phyloP scores from a whole-genome alignment of 441 rosid species.

The Adansonia grandidieri region DNA sequence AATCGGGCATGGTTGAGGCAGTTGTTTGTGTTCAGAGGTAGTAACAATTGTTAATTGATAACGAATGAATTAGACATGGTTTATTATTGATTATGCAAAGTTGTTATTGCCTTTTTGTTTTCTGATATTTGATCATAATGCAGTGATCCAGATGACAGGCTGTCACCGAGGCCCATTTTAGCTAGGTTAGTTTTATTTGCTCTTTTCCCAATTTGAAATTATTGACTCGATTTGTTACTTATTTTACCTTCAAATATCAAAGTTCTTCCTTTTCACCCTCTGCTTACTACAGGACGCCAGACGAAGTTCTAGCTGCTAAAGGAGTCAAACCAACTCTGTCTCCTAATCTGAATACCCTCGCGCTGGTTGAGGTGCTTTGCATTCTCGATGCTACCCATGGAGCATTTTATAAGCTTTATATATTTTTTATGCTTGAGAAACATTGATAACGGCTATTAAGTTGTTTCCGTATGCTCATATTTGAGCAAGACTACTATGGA shows the following conservation, averaged over 20 bases:
- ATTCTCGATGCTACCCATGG: constrained; percentile 17
- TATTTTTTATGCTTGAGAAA: constrained; percentile 6
- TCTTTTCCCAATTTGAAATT: constrained; percentile 17
- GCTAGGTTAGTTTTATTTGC: constrained; percentile 61
- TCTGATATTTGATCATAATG: constrained; percentile 14
- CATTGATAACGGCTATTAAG: neutral
- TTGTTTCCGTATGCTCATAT: neutral
- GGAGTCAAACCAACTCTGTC: constrained; percentile 95
- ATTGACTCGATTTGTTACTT: constrained; percentile 12
- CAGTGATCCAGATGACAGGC: constrained; percentile 93
- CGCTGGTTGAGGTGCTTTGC: constrained; percentile 71
- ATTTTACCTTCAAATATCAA: constrained; percentile 22
- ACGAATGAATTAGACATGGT: neutral
- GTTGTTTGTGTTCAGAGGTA: constrained; percentile 97
- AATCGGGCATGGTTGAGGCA: constrained; percentile 85
- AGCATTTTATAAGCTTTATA: constrained; percentile 17
- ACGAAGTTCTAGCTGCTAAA: constrained; percentile 94
- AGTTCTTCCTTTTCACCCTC: constrained; percentile 21
- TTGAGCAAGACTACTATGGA: neutral
- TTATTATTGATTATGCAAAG: neutral
- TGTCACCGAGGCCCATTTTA: constrained; percentile 86
- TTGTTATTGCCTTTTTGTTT: constrained; percentile 6
- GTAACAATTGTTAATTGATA: constrained; percentile 16
- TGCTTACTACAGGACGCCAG: constrained; percentile 64
- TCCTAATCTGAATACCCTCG: constrained; percentile 88